Evolutionary conservation across 805 yeast genomes (phyloP).

Genomic region (Candida manassasensis): DNA sequence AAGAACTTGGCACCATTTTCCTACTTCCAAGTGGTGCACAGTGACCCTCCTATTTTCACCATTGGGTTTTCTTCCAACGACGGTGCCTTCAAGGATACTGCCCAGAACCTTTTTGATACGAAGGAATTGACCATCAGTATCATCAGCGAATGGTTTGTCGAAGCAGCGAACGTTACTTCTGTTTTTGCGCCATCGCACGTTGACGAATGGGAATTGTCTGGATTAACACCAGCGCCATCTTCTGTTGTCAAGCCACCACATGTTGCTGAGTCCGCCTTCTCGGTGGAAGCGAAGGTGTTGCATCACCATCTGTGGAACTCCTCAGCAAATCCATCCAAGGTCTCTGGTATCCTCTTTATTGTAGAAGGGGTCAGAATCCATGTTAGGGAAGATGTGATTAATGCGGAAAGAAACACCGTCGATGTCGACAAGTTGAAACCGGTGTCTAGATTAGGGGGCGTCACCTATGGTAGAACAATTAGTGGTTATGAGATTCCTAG

Average conservation of each 20-base stretch:
- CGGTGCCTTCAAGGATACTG: conserved; percentile 45
- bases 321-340: conserved; percentile 25
- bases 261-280: conserved; percentile 60
- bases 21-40: conserved; percentile 42
- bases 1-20: conserved; percentile 60
- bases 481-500: conserved; percentile 45
- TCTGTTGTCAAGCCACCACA: conserved; percentile 46
- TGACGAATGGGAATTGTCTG: conserved; percentile 54
- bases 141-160: conserved; percentile 59
- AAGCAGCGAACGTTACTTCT: conserved; percentile 54
- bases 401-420: conserved; percentile 32
- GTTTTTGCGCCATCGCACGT: conserved; percentile 44
- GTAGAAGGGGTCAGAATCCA: conserved; percentile 58
- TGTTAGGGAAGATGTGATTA: conserved; percentile 49
- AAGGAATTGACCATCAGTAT: conserved; percentile 53
- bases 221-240: conserved; percentile 46
- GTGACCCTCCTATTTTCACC: conserved; percentile 57
- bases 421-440: conserved; percentile 50
- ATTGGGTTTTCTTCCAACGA: conserved; percentile 43
- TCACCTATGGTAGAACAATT: conserved; percentile 40
- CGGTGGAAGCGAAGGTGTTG: conserved; percentile 50
- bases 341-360: conserved; percentile 37
- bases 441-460: conserved; percentile 48
- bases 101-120: conserved; percentile 44
- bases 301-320: conserved; percentile 43